Conservation (phyloP, 2,329 filamentous ascomycete species). For the Nemania serpens region DNA sequence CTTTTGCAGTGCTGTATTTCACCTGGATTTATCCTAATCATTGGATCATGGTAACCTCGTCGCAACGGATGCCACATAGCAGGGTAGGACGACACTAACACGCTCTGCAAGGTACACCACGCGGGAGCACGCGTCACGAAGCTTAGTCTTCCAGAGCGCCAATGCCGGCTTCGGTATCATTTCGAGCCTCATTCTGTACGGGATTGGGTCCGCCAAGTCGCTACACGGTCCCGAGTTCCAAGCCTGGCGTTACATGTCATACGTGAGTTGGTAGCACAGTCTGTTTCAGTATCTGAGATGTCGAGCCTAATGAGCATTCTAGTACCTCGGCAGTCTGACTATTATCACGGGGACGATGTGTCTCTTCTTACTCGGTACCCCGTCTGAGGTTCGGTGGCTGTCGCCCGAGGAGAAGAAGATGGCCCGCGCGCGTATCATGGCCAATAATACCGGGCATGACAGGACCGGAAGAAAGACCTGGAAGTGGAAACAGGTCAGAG, state of each 20-base stretch:
- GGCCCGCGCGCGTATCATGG: conserved; percentile 43
- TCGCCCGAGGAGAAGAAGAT: conserved; percentile 44
- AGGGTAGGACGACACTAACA: neutral
- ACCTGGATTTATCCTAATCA: conserved; percentile 46
- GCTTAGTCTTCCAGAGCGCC: conserved; percentile 45
- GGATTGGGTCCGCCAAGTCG: conserved; percentile 41
- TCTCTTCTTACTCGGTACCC: conserved; percentile 44
- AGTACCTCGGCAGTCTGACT: conserved; percentile 45
- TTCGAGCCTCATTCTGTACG: conserved; percentile 44
- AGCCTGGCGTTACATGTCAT: conserved; percentile 47
- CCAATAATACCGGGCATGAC: conserved; percentile 46
- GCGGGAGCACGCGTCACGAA: conserved; percentile 44
- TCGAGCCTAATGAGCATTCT: neutral
- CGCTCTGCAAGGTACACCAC: conserved; percentile 43
- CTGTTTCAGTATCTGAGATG: neutral
- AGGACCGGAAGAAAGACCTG: conserved; percentile 44
- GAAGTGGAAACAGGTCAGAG: conserved; percentile 45
- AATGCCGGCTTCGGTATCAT: conserved; percentile 47
- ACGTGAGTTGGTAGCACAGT: conserved; percentile 34
- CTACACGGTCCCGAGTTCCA: conserved; percentile 38
- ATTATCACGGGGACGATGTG: conserved; percentile 42
- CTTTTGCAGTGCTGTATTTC: conserved; percentile 43
- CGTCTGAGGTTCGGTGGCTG: conserved; percentile 46
- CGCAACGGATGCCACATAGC: neutral
- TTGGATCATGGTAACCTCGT: conserved; percentile 37